Base-by-base conservation (phyloP, 164 flowering plant species). In the Magnolia kwangsiensis region DNA sequence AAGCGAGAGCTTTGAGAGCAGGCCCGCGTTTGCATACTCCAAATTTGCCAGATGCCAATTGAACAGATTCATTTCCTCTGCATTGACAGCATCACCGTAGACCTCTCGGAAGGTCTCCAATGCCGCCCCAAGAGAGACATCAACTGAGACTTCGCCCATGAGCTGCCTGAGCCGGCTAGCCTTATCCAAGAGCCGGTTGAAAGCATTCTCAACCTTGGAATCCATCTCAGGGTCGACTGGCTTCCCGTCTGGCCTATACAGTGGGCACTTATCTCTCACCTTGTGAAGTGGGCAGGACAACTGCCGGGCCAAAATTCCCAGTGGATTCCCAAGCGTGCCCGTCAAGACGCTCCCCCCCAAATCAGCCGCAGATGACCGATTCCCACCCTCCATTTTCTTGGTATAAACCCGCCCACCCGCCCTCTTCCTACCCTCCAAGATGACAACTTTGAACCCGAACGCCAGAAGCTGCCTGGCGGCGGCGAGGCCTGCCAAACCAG, bases 1-100 rank as follows among this genome's bases (percentile, higher is more conserved):
- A 82, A 96, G 92, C 6, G 99, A 95, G 64, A 95, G 92, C 27
- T 90, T 73, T 4, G 97, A 89, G 72, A 94, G 94, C 80, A 89
- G 88, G 45, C 98, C 95, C 0, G 98, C 99, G 86, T 94, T 96
- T 19, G 98, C 96, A 87, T 91, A 96, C 79, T 96, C 99, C 86
- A 96, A 89, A 81, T 96, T 96, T 10, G 98, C 99, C 78, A 89
- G 83, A 83, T 96, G 97, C 99, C 98, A 96, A 82, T 96, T 93
- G 58, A 94, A 91, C 75, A 96, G 89, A 82, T 89, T 90, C 65
- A 80, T 88, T 78, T 91, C 98, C 68, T 90, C 94, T 1, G 74
- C 37, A 72, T 72, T 85, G 71, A 65, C 91, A 73, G 91, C 92
- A 72, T 89, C 97, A 59, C 85, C 84, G 78, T 92, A 94, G 37